Percentiles rank a stretch among this genome's conserved stretches.
Conservation (phyloP, 75 land plant genomes). For the Gnetum montanum region DNA sequence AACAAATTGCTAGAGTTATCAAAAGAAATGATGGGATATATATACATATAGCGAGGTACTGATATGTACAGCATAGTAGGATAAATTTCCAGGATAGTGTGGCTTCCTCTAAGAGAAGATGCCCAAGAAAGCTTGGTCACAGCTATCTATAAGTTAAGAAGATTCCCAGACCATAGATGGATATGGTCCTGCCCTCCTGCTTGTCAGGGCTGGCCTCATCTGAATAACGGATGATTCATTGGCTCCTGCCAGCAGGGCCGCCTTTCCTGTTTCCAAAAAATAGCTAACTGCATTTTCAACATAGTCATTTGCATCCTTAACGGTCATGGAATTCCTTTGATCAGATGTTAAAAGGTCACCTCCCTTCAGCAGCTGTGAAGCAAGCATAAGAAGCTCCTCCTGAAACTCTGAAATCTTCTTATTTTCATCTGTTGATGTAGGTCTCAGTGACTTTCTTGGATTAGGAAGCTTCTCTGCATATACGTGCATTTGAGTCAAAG, state of each 20-base stretch:
- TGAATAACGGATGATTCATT: slow-evolving; percentile 63
- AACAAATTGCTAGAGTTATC: too few relatives aligned
- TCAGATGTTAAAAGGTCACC: slow-evolving; percentile 46
- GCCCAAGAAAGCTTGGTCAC: not conserved
- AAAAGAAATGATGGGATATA: too few relatives aligned
- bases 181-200: slow-evolving; percentile 18
- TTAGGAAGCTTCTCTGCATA: slow-evolving; percentile 56
- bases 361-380: slow-evolving; percentile 75
- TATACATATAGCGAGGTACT: too few relatives aligned
- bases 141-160: slow-evolving; percentile 1
- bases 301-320: slow-evolving; percentile 59
- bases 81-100: too few relatives aligned
- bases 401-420: slow-evolving; percentile 68
- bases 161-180: not conserved
- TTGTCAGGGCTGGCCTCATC: slow-evolving; percentile 70
- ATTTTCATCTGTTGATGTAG: slow-evolving; percentile 57
- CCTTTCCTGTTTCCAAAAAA: slow-evolving; percentile 76
- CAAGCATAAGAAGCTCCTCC: slow-evolving; percentile 76
- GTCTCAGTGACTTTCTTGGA: slow-evolving; percentile 46
- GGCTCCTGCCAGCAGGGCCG: slow-evolving; percentile 66
- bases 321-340: slow-evolving; percentile 58
- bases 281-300: slow-evolving; percentile 65
- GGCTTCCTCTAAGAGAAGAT: too few relatives aligned
- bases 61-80: too few relatives aligned
- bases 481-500: too few relatives aligned